Base-by-base conservation (phyloP, 2,329 filamentous ascomycete species). In the Colletotrichum somersetense region DNA sequence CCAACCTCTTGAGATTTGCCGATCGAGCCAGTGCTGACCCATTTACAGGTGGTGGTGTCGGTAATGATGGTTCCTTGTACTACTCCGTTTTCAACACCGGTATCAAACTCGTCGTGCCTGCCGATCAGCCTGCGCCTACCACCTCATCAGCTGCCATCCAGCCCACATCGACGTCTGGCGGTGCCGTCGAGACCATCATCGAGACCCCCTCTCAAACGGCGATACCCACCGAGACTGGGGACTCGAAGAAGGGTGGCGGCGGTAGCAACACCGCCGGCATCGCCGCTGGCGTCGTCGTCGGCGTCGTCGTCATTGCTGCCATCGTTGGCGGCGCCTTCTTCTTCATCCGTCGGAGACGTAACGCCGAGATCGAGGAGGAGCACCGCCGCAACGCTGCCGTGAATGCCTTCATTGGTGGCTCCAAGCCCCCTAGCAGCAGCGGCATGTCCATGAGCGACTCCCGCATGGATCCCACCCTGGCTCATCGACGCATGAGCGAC, bases 231-330 rank as follows among this genome's bases (percentile, higher is more conserved):
- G 75, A 79, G 5, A 20, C 58, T 6, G 18, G 58, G 5, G 68
- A 67, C 0, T 66, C 75, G 33, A 75, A 77, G 35, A 77, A 78
- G 16, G 76, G 82, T 64, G 83, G 86, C 11, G 76, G 82, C 65
- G 83, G 86, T 11, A 85, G 91, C n/a, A 95, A 92, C 79, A 93
- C 90, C n/a, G 93, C 91, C 50, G 94, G 92, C 61, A 95, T 98
- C 75, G 95, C 93, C 23, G 96, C 91, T 12, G 96, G 96, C 72
- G 93, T 94, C 1, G 95, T 98, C 2, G 93, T 96, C 11, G 95
- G 93, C 71, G 89, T 97, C 2, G 85, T 97, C 2, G 93, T 84
- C 1, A 78, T 95, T 5, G 88, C 85, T 65, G 92, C 87, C 18
- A 86, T 93, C 23, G 84, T 89, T 16, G 94, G 91, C 56, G 95